phyloP scores from a whole-genome alignment of 208 protist genomes.

The Leishmania mexicana region DNA sequence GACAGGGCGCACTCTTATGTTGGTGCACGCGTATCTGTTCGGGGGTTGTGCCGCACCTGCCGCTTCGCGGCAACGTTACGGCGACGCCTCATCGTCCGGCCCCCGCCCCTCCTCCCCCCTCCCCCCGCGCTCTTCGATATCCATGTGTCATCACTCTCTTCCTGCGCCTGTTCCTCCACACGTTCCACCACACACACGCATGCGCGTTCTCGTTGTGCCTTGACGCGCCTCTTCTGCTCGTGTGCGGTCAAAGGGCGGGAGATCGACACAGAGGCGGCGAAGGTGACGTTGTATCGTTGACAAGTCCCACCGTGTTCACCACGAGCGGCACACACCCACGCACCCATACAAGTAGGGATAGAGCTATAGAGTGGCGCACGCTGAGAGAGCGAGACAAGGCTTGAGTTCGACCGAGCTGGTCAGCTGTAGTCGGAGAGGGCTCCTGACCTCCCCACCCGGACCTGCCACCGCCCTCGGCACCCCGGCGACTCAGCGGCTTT shows the following conservation, averaged over 20 bases:
- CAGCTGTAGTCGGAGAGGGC: neutral
- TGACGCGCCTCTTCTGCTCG: neutral
- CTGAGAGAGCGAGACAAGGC: neutral
- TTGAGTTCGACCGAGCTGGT: neutral
- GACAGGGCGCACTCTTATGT: too few species aligned
- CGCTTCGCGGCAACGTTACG: neutral
- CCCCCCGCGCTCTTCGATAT: neutral
- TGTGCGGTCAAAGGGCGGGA: neutral
- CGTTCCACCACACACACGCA: neutral
- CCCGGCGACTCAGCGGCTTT: neutral
- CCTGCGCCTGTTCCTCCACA: neutral
- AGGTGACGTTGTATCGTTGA: neutral
- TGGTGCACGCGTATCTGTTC: neutral
- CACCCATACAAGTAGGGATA: slow-evolving; percentile 5
- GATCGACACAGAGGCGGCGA: neutral
- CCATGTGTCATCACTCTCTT: neutral
- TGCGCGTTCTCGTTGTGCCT: neutral
- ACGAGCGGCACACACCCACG: neutral
- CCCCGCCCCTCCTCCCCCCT: neutral
- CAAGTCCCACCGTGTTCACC: neutral
- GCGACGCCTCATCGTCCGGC: neutral
- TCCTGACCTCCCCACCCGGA: neutral
- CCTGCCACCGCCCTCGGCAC: neutral
- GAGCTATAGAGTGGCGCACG: neutral
- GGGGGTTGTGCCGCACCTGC: neutral